Percentiles rank a stretch among this genome's conserved stretches.
These are phyloP conservation scores for Epipyxis sp. DNA, from an alignment of 108 stramenopile species.

Conservation along the genomic window DNA sequence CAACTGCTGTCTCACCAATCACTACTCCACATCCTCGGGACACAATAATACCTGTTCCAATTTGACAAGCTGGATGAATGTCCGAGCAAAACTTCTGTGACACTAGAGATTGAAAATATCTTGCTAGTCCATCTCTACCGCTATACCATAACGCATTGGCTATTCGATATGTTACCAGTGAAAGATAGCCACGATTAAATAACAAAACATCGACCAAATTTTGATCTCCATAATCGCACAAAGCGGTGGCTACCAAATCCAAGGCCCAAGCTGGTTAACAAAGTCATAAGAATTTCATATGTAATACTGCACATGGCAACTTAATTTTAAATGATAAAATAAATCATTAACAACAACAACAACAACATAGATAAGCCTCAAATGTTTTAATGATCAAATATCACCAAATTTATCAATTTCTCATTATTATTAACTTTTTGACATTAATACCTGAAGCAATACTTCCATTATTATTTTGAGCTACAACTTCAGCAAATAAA, in stretches of 20 bases:
- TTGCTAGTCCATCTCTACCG: constrained; percentile 57
- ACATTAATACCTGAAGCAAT: too few species aligned
- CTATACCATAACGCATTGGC: constrained; percentile 41
- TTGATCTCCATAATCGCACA: background rate
- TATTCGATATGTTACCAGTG: constrained; percentile 47
- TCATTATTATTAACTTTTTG: too few species aligned
- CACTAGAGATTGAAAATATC: constrained; percentile 73
- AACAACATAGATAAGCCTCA: too few species aligned
- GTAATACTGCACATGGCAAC: too few species aligned
- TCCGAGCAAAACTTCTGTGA: constrained; percentile 74
- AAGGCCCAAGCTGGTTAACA: background rate
- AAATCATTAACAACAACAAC: too few species aligned
- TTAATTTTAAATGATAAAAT: too few species aligned
- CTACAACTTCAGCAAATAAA: background rate
- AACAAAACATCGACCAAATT: constrained; percentile 30
- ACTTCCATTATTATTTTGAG: background rate
- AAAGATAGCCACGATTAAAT: constrained; percentile 47
- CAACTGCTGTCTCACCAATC: constrained; percentile 60
- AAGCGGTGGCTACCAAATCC: background rate
- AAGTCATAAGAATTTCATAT: too few species aligned
- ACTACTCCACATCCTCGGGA: constrained; percentile 58
- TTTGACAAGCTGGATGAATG: constrained; percentile 80
- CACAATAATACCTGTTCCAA: constrained; percentile 68
- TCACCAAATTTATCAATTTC: too few species aligned
- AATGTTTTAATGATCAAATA: too few species aligned